Base-by-base conservation (phyloP, 345 rosid genomes). In the Leavenworthia alabamica region DNA sequence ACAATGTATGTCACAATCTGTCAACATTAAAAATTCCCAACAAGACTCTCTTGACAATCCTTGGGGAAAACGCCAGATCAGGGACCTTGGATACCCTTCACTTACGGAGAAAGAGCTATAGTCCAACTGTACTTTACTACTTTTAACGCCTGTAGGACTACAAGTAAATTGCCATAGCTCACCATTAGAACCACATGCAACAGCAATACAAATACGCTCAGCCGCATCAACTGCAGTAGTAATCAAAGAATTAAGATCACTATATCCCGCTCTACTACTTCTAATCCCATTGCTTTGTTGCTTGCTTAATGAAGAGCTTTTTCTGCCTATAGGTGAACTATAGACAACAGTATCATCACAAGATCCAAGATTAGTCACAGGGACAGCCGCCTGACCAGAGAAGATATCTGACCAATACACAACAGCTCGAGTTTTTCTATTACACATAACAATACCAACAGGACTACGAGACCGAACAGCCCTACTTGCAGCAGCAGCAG, bases 31-130 rank as follows among this genome's bases (percentile, higher is more conserved):
- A 78, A 93, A 93, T 58, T 83, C 67, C 32, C 80, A 56, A 44
- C 62, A 72, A 46, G 74, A 64, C 37, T 84, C 82, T 55, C 75
- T 67, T 14, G 49, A 28, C 16, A 82, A 71, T 56, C 53, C 47
- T 19, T 31, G 44, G 0, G 79, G 42, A 68, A 71, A 78, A 13
- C 83, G 78, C 96, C 97, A 93, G 11, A 78, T 54, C 23, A 86
- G 77, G 15, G 98, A 86, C 77, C 97, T 82, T 12, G 87, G 88
- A 66, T 89, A 85, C 4, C 95, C 96, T 78, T 76, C 83, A 68
- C 75, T 59, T 43, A 74, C 41, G 23, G 79, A 81, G 27, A 75
- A 70, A 57, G 66, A 62, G 72, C 72, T 68, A 19, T 52, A n/a
- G n/a, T 80, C 70, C 51, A 74, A 58, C 61, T 69, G 46, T 7